Evolutionary conservation across 331 rosid genomes (phyloP), one percentile per base, ranked within the genome.

Genomic region (Pyracantha coccinea): DNA sequence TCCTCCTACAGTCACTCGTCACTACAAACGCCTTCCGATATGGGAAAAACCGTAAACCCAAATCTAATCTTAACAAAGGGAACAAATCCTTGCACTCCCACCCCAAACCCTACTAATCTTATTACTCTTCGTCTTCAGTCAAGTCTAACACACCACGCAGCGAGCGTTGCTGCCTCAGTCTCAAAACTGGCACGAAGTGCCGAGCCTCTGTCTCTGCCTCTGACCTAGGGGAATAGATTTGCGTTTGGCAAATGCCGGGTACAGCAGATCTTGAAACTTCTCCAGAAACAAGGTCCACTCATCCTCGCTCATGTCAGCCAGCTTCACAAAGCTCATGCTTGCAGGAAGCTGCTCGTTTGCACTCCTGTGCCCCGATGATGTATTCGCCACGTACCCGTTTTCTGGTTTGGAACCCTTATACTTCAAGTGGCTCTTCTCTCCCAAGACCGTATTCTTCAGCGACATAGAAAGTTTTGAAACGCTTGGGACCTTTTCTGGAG

Each of bases 161-260:
- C 61, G 64, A 72, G 63, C 70, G 77, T 78, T 52, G 79, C 77
- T 57, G 66, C 79, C 88, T 85, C 88, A 77, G 72, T 79, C 81
- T 93, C 96, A 93, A 92, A 95, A 95, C 96, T 95, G 97, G 97
- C 99, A 95, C 52, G 99, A 95, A 73, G 97, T 95, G 77, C 99
- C 99, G 57, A 95, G 97, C 88, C 97, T 92, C 96, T 79, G 97
- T 72, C 89, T 87, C 90, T 81, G 97, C 89, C 84, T 92, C 89
- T 89, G 97, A 69, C 97, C 96, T 44, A 80, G 62, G 77, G 89
- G 79, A 74, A 83, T 78, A 0, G 87, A 83, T 68, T 89, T 90
- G 75, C 97, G 85, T 78, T 88, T 86, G 2, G 79, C 90, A 55
- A 95, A 90, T 60, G 97, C 99, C 15, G 97, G 93, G 71, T 69